These are phyloP conservation scores for Brasenia schreberi DNA, from an alignment of 164 flowering plant genomes.

Conservation along the genomic window DNA sequence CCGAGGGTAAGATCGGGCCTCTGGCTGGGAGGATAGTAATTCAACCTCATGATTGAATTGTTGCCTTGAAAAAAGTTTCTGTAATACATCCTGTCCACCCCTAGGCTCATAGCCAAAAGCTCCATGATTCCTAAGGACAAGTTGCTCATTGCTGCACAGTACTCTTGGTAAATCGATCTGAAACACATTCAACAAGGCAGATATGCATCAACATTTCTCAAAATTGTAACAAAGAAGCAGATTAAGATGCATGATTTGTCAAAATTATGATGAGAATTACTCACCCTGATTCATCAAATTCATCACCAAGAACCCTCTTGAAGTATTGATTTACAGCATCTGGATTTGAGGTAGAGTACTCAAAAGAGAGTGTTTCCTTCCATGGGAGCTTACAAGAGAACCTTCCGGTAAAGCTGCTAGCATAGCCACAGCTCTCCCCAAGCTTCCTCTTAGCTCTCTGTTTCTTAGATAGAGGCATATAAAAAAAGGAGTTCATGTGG, in stretches of 20 bases:
- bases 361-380: conserved; percentile 80
- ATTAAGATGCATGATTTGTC: background rate
- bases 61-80: conserved; percentile 49
- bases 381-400: conserved; percentile 74
- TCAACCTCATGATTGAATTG: conserved; percentile 73
- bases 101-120: conserved; percentile 54
- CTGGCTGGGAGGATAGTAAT: conserved; percentile 74
- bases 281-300: conserved; percentile 40
- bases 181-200: background rate
- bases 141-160: conserved; percentile 56
- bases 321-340: conserved; percentile 39
- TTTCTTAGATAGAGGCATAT: conserved; percentile 40
- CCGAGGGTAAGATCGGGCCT: conserved; percentile 65
- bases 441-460: conserved; percentile 50
- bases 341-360: conserved; percentile 21
- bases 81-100: conserved; percentile 32
- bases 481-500: conserved; percentile 46
- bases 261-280: background rate
- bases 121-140: conserved; percentile 71
- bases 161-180: conserved; percentile 63
- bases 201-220: background rate
- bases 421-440: conserved; percentile 74
- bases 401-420: conserved; percentile 81
- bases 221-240: too few species aligned
- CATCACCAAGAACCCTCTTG: conserved; percentile 29